Conservation (phyloP, 129 eudicot species). For the Escallonia herrerae region DNA sequence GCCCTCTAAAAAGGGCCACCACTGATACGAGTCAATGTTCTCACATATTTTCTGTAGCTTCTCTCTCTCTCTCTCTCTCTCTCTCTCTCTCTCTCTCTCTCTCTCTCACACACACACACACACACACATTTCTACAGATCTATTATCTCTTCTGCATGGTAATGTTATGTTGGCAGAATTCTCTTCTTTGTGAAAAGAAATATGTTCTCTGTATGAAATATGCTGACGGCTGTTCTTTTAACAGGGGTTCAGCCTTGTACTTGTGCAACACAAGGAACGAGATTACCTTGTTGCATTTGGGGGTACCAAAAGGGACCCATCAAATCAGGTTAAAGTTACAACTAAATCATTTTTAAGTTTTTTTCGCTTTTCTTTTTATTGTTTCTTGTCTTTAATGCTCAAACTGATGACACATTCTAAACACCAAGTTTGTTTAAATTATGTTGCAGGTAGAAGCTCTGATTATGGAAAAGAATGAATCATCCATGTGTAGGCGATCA, state of each 20-base stretch:
- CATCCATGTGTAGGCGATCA: constrained; percentile 43
- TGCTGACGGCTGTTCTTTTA: constrained; percentile 7
- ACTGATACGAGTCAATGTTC: no score
- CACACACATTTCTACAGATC: background rate
- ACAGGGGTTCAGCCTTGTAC: constrained; percentile 93
- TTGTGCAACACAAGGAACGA: constrained; percentile 69
- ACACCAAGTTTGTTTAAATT: background rate
- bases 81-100: no score
- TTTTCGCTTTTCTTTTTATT: background rate
- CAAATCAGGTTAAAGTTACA: constrained; percentile 65
- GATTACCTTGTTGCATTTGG: constrained; percentile 93
- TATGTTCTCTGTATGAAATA: background rate
- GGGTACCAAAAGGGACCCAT: constrained; percentile 86
- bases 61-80: no score
- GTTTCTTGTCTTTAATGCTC: background rate
- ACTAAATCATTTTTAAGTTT: background rate
- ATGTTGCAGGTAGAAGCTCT: constrained; percentile 67
- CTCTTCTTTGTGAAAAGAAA: background rate
- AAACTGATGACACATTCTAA: constrained; percentile 1
- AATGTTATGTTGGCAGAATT: background rate
- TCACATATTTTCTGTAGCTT: no score
- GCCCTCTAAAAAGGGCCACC: no score
- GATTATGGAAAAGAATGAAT: constrained; percentile 62
- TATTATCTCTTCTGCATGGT: background rate
- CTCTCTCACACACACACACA: no score